A percentile compares a stretch with the other conserved stretches of the same genome.
These are phyloP conservation scores for Cladophialophora exuberans DNA, from an alignment of 2,329 filamentous ascomycete genomes.

Conservation along the genomic window DNA sequence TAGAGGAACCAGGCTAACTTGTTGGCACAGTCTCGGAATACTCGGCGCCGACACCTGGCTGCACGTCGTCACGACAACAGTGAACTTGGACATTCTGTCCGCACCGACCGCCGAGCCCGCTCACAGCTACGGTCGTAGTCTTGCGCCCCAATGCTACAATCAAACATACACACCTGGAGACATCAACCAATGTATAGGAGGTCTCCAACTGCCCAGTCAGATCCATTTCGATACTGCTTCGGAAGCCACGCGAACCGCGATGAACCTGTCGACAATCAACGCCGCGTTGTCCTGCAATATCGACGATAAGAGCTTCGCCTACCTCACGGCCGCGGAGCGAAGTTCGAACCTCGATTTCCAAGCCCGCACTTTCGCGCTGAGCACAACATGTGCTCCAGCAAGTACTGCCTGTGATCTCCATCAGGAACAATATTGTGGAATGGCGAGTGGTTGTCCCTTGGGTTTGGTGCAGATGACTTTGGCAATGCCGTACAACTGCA, in stretches of 20 bases:
- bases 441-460: not conserved
- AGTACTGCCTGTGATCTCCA: constrained; percentile 28
- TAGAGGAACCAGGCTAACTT: not conserved
- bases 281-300: constrained; percentile 1
- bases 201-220: not conserved
- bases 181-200: constrained; percentile 7
- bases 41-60: constrained; percentile 35
- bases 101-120: not conserved
- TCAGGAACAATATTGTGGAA: not conserved
- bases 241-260: constrained; percentile 2
- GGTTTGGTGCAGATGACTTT: not conserved
- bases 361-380: constrained; percentile 28
- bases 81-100: constrained; percentile 9
- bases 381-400: constrained; percentile 28
- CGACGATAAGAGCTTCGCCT: constrained; percentile 13
- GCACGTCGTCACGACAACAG: constrained; percentile 32
- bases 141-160: constrained; percentile 1
- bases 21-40: constrained; percentile 22
- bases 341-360: constrained; percentile 27
- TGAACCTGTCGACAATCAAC: constrained; percentile 7
- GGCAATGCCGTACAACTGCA: constrained; percentile 2
- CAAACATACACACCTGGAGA: not conserved
- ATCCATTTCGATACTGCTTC: constrained; percentile 4
- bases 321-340: constrained; percentile 13
- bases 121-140: not conserved